A percentile compares a stretch with the other conserved stretches of the same genome.
phyloP scores from a whole-genome alignment of 1,139 yeast species.

The Yamadazyma pseudoaaseri region DNA sequence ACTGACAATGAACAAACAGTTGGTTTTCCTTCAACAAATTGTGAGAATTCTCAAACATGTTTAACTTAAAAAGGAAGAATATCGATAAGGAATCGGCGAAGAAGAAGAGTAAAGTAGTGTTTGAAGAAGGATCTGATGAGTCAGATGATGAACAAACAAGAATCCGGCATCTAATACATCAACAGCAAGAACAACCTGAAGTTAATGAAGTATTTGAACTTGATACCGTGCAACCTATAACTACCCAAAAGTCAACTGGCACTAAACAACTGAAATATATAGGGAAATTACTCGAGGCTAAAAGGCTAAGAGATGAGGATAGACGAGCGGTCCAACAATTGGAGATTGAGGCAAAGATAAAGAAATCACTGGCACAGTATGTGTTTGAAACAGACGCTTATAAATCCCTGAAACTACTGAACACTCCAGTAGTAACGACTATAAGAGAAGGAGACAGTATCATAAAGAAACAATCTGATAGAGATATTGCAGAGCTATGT shows the following conservation, averaged over 20 bases:
- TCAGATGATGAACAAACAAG: constrained; percentile 3
- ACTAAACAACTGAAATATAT: constrained; percentile 11
- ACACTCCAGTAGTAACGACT: background rate
- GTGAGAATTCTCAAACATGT: constrained; percentile 5
- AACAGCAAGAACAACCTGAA: constrained; percentile 5
- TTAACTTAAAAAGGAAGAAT: constrained; percentile 9
- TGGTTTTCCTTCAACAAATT: too few species aligned
- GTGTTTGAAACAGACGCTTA: constrained; percentile 14
- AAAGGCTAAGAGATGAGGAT: constrained; percentile 10
- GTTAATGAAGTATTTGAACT: constrained; percentile 3
- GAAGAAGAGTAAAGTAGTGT: constrained; percentile 3
- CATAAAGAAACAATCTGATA: background rate
- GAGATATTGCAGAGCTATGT: constrained; percentile 1
- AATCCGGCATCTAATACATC: constrained; percentile 5
- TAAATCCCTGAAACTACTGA: constrained; percentile 1
- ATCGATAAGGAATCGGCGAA: background rate
- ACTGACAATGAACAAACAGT: too few species aligned
- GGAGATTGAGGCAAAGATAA: constrained; percentile 4
- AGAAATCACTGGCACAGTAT: constrained; percentile 4
- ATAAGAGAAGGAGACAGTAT: background rate
- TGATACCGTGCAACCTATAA: too few species aligned
- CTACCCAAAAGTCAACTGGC: too few species aligned
- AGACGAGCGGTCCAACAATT: constrained; percentile 3
- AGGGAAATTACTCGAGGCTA: constrained; percentile 10
- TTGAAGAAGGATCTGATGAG: constrained; percentile 6